Evolutionary conservation across 306 rosid genomes (phyloP).

Genomic region (Vigna angularis): DNA sequence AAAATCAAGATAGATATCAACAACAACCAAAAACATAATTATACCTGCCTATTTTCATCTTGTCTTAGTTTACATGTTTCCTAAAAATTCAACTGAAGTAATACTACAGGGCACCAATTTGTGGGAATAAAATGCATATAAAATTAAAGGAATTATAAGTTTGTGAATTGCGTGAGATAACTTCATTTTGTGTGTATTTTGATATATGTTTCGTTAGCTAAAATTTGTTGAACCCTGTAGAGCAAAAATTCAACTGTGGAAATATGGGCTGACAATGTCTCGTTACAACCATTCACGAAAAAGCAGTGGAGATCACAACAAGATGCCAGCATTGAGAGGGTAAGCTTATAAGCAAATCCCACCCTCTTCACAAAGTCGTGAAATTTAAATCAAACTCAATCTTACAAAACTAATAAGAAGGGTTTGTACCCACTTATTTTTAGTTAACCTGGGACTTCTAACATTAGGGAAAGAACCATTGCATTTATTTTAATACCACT

Average conservation of each 20-base stretch:
- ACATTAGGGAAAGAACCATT: not conserved
- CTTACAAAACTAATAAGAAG: too few relatives aligned
- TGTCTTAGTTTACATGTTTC: not conserved
- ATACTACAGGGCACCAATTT: not conserved
- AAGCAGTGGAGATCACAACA: conserved; percentile 76
- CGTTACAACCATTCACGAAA: conserved; percentile 73
- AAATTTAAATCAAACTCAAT: not conserved
- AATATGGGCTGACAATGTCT: conserved; percentile 70
- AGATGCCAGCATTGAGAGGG: conserved; percentile 63
- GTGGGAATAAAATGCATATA: not conserved
- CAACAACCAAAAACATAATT: not conserved
- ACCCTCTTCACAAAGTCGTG: not conserved
- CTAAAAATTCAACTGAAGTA: not conserved
- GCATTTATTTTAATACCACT: not conserved
- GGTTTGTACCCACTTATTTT: too few relatives aligned
- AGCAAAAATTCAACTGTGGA: conserved; percentile 56
- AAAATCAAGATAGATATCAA: not conserved
- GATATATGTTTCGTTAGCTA: conserved; percentile 1
- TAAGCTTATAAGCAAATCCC: conserved; percentile 14
- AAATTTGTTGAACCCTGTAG: conserved; percentile 42
- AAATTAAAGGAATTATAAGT: not conserved
- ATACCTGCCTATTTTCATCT: not conserved
- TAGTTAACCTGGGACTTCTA: too few relatives aligned
- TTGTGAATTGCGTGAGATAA: conserved; percentile 1
- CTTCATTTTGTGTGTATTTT: not conserved